Percentiles rank a stretch among this genome's conserved stretches.
Conservation (phyloP, 768 basidiomycete genomes). For the Daedaleopsis sinensis region DNA sequence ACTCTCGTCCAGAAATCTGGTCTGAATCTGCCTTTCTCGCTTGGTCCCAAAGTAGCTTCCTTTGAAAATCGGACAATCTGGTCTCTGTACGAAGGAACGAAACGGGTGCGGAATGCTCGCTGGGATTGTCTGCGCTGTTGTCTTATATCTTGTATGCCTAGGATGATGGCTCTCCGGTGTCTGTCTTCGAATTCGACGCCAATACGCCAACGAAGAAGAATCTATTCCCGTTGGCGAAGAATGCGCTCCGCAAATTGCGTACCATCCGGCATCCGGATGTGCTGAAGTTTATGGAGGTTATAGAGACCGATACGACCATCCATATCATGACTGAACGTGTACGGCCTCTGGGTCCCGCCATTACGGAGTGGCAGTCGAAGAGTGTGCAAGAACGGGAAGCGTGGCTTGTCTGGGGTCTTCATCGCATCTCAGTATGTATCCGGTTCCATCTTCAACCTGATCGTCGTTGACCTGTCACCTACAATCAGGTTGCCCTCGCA, state of each 20-base stretch:
- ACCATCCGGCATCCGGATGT: constrained; percentile 95
- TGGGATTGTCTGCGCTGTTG: not conserved
- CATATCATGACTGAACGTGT: constrained; percentile 97
- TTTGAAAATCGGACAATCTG: constrained; percentile 76
- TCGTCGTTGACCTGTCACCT: not conserved
- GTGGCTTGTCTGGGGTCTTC: constrained; percentile 93
- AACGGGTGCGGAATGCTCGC: constrained; percentile 58
- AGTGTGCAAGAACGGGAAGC: constrained; percentile 73
- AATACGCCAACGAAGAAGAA: constrained; percentile 60
- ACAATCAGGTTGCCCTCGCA: constrained; percentile 73
- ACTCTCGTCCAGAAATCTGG: constrained; percentile 93
- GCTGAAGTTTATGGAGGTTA: constrained; percentile 91
- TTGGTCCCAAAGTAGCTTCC: constrained; percentile 72
- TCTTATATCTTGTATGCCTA: constrained; percentile 37
- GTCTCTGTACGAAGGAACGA: constrained; percentile 85
- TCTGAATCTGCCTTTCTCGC: constrained; percentile 83
- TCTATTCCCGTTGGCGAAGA: constrained; percentile 77
- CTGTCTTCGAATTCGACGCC: constrained; percentile 91
- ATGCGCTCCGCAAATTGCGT: constrained; percentile 87
- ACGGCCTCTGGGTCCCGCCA: constrained; percentile 63
- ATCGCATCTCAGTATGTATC: constrained; percentile 78
- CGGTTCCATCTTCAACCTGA: constrained; percentile 8
- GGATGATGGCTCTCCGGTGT: constrained; percentile 88
- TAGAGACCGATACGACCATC: constrained; percentile 85
- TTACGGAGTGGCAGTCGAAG: constrained; percentile 67